Evolutionary conservation across 2,329 filamentous ascomycete species (phyloP).

Genomic region (Pyrenochaeta sp.): DNA sequence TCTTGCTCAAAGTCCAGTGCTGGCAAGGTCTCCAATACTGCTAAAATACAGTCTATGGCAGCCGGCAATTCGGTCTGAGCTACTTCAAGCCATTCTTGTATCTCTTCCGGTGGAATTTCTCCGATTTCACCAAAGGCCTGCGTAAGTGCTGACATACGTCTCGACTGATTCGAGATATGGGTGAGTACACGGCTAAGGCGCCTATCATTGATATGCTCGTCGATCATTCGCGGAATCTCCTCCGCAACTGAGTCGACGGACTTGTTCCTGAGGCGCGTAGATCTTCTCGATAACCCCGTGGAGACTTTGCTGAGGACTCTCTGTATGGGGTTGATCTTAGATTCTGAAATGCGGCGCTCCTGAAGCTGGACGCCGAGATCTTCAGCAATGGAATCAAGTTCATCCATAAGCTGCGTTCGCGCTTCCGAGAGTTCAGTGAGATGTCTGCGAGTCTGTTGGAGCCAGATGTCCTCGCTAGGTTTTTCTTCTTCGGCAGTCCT

Average conservation of each 20-base stretch:
- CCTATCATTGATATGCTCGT: constrained; percentile 19
- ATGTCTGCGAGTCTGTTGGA: constrained; percentile 27
- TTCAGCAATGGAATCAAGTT: constrained; percentile 41
- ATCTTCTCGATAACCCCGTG: constrained; percentile 10
- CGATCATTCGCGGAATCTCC: constrained; percentile 21
- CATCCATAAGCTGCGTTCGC: constrained; percentile 30
- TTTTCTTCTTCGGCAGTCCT: constrained; percentile 9
- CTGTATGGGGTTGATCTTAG: constrained; percentile 13
- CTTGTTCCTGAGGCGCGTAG: constrained; percentile 23
- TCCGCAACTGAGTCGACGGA: constrained; percentile 26
- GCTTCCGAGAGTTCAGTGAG: constrained; percentile 31
- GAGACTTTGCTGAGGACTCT: constrained; percentile 17
- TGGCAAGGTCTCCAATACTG: constrained; percentile 6
- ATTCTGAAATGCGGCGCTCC: constrained; percentile 7
- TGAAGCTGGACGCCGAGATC: constrained; percentile 35
- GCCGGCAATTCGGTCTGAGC: constrained; percentile 24
- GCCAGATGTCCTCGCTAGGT: constrained; percentile 24
- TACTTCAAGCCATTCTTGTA: constrained; percentile 27
- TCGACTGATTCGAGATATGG: constrained; percentile 18
- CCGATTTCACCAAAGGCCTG: constrained; percentile 16
- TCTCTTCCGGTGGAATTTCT: constrained; percentile 17
- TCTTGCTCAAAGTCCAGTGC: constrained; percentile 1
- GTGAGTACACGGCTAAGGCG: constrained; percentile 20
- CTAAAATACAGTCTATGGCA: constrained; percentile 24
- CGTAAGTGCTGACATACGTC: constrained; percentile 16